Evolutionary conservation across 805 yeast species (phyloP), one percentile per base, ranked within the genome.

Genomic region (Alloascoidea africana): DNA sequence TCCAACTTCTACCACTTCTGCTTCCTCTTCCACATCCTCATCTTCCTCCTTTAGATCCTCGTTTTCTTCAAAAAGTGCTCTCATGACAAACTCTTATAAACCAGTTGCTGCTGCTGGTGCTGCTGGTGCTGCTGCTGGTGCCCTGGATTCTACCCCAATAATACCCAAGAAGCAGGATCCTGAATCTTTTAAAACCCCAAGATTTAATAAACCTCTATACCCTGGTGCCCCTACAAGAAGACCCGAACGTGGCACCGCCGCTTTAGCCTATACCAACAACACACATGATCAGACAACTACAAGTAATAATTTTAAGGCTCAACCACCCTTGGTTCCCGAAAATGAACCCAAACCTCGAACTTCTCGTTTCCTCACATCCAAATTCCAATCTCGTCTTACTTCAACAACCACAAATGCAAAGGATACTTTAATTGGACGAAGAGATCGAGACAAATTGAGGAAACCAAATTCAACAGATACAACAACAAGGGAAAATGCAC

Each of bases 211-310:
- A 36, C 41, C 53, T 14, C 42, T 44, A 15, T 36, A 51, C 3
- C 65, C 64, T 2, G 62, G 56, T 39, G 65, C 66, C 3, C 66
- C 66, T n/a, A 44, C 53, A 5, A 53, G 67, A 44, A 54, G 51
- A 38, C 47, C 62, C 11, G 44, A 54, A 23, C 51, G 60, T 33
- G 37, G 35, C 14, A 37, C 43, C 5, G n/a, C n/a, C n/a, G n/a
- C n/a, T n/a, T n/a, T n/a, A n/a, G n/a, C n/a, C n/a, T n/a, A n/a
- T n/a, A n/a, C n/a, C n/a, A n/a, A n/a, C n/a, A n/a, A n/a, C n/a
- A n/a, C n/a, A n/a, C n/a, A n/a, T n/a, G n/a, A n/a, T n/a, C n/a
- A n/a, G n/a, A 23, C 30, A 8, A 8, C n/a, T n/a, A 8, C 8
- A 8, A 23, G n/a, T 23, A n/a, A 23, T n/a, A 8, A 8, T 23